These are phyloP conservation scores for Naganishia kalamii DNA, from an alignment of 768 basidiomycete species.

Conservation along the genomic window DNA sequence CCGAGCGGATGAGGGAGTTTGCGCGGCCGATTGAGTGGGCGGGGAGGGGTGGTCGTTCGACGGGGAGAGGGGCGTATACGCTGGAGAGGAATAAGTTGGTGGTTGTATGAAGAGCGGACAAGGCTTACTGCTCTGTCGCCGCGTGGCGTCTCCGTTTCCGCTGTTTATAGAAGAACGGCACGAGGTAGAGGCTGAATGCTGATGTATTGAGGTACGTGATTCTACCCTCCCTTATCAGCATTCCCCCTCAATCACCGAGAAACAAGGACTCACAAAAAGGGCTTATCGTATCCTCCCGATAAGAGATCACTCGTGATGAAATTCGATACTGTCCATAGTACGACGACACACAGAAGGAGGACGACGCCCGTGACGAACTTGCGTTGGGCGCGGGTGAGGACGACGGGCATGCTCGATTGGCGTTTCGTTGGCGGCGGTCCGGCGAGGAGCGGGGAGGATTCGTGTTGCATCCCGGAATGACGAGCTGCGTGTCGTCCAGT, in stretches of 20 bases:
- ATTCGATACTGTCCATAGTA: slow-evolving; percentile 79
- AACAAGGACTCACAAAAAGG: slow-evolving; percentile 62
- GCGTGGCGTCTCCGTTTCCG: slow-evolving; percentile 43
- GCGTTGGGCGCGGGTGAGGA: neutral
- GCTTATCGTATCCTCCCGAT: slow-evolving; percentile 73
- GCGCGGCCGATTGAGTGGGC: neutral
- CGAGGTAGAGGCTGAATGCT: slow-evolving; percentile 74
- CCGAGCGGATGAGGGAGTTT: slow-evolving; percentile 23
- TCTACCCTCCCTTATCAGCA: slow-evolving; percentile 45
- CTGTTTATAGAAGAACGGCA: slow-evolving; percentile 53
- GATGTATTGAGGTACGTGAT: slow-evolving; percentile 88
- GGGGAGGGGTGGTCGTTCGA: slow-evolving; percentile 4
- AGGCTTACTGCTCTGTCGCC: slow-evolving; percentile 22
- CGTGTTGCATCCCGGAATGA: too few species aligned
- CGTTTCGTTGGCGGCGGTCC: neutral
- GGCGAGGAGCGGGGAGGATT: too few species aligned
- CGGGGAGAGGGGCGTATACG: slow-evolving; percentile 4
- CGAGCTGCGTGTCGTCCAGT: too few species aligned
- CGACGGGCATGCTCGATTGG: neutral
- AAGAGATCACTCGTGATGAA: slow-evolving; percentile 63
- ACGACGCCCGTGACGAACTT: slow-evolving; percentile 38
- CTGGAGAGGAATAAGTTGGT: slow-evolving; percentile 18
- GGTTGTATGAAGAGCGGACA: neutral
- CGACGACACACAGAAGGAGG: slow-evolving; percentile 34
- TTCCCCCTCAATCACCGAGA: too few species aligned